Evolutionary conservation across 2,329 filamentous ascomycete genomes (phyloP), one percentile per base, ranked within the genome.

Genomic region (Aspergillus fumigatus): DNA sequence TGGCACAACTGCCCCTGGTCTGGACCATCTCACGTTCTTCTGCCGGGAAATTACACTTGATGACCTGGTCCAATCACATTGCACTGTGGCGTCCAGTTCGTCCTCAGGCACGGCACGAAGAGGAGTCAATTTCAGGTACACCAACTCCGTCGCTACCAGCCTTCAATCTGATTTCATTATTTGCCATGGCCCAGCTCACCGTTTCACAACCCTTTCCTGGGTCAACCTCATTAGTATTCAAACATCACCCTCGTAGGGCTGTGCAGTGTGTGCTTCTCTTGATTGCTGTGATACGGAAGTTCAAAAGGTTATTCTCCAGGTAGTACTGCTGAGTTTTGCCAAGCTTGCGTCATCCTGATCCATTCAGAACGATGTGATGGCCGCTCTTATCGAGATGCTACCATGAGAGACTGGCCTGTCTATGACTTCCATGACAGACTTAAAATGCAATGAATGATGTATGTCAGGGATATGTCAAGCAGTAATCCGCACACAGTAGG

Each of bases 11-110:
- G 29, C 40, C 47, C 38, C 40, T n/a, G 51, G 53, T 61, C 61
- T 59, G 57, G 61, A 55, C 59, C 59, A 54, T 52, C 52, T 55
- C 59, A 62, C 55, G 57, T 61, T 61, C 58, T 52, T 19, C 50
- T 45, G 45, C 50, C 57, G 59, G 61, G 56, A 62, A 59, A 61
- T 62, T 61, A 54, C 57, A 50, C 29, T 35, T 52, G 48, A 41
- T 26, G 35, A 19, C 27, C 32, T 56, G 29, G 40, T 45, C 61
- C 57, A 62, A 62, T 61, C 57, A 61, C 17, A 52, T n/a, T 17
- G 26, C 7, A 14, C 6, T 17, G 43, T 25, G 32, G 17, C 32
- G 38, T 43, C 49, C 40, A 45, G n/a, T 29, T 52, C 48, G 41
- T 57, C 54, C 51, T 58, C 48, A 59, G 57, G 59, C 57, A 59